Base-by-base conservation (phyloP, 2,329 filamentous ascomycete genomes). In the Rutstroemia sp. region DNA sequence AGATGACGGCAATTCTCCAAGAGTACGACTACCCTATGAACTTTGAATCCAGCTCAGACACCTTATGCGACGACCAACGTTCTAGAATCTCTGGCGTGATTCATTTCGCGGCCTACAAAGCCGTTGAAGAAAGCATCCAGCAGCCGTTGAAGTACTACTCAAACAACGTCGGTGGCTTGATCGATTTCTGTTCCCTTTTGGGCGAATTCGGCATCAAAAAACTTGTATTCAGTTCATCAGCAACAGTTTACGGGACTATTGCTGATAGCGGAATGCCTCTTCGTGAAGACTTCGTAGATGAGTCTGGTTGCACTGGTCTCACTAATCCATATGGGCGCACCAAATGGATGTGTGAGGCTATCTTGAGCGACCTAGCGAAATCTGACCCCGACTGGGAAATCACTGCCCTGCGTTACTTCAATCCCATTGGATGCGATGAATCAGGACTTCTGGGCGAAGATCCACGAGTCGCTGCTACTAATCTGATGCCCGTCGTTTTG, bases 331-430 rank as follows among this genome's bases (percentile, higher is more conserved):
- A 87, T 64, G 83, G 82, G 17, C 76, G 83, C 52, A 81, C 82
- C 2, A 87, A 87, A 68, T 86, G 81, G 74, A 83, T 87, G 70
- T 82, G 80, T 58, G 84, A 86, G 65, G 82, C 82, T 8, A 86
- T 87, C 48, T 71, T 87, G 14, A 79, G 80, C 14, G 84, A 87
- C 65, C 70, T 83, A 42, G 82, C 81, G 14, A 70, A 73, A 17
- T 78, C 83, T 3, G 81, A 86, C 66, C 76, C 81, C 5, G 75
- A 77, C 23, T 85, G 82, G 81, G 78, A 77, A 16, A 82, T 86
- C 61, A 80, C 82, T 37, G 80, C 81, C 4, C 73, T 87, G 27
- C 76, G 83, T 30, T 87, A 87, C 69, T 87, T 87, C 72, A 87
- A 86, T 60, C 84, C 83, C 0, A 79, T 86, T 53, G 83, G 84